Conservation (phyloP, 2,329 filamentous ascomycete genomes). For the Metarhizium brunneum region DNA sequence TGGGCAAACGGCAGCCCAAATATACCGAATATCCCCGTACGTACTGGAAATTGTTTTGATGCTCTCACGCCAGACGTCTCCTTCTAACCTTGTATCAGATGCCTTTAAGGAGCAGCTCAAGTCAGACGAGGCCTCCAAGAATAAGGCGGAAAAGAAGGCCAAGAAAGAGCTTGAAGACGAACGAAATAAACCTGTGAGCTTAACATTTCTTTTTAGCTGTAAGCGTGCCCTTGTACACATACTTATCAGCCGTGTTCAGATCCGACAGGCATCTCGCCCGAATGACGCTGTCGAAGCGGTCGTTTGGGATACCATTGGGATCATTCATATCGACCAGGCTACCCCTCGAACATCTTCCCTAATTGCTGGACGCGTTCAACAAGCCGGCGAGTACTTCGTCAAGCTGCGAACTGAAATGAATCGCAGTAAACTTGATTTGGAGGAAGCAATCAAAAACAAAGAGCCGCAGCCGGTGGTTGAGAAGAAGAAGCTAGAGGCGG, state of each 20-base stretch:
- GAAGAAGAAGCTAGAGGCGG: slow-evolving; percentile 30
- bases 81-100: slow-evolving; percentile 14
- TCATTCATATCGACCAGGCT: slow-evolving; percentile 36
- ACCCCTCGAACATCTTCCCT: slow-evolving; percentile 26
- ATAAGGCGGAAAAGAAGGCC: slow-evolving; percentile 37
- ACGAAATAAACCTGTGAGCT: slow-evolving; percentile 28
- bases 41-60: slow-evolving; percentile 5
- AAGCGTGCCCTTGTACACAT: background rate
- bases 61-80: background rate
- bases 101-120: slow-evolving; percentile 38
- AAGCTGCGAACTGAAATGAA: slow-evolving; percentile 39
- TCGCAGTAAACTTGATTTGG: slow-evolving; percentile 34
- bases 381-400: slow-evolving; percentile 41
- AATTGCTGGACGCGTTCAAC: slow-evolving; percentile 39
- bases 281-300: slow-evolving; percentile 35
- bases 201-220: background rate
- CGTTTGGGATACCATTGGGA: slow-evolving; percentile 43
- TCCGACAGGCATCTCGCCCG: slow-evolving; percentile 35
- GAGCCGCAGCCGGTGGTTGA: slow-evolving; percentile 25
- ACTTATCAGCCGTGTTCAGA: slow-evolving; percentile 11
- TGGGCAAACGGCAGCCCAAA: slow-evolving; percentile 34
- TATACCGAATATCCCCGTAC: slow-evolving; percentile 36
- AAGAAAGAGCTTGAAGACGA: slow-evolving; percentile 32
- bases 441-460: slow-evolving; percentile 33
- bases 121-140: slow-evolving; percentile 34